These are phyloP conservation scores for Trametes elegans DNA, from an alignment of 768 basidiomycete genomes.

Conservation along the genomic window DNA sequence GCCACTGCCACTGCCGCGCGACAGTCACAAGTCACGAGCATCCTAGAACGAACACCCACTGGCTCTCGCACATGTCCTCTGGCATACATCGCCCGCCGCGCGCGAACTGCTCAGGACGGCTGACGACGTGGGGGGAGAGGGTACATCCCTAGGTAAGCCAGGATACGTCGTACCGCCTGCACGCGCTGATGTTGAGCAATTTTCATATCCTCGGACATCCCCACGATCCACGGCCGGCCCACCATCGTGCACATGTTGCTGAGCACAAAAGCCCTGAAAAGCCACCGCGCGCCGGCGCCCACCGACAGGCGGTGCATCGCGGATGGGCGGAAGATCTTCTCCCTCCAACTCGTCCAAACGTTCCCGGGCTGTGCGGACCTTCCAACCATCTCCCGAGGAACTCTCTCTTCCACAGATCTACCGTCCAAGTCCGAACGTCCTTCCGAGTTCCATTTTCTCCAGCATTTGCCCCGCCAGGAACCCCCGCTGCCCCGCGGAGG, in stretches of 20 bases:
- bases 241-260: neutral
- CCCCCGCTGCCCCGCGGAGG: neutral
- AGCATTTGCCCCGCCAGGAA: slow-evolving; percentile 4
- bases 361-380: slow-evolving; percentile 5
- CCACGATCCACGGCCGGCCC: neutral
- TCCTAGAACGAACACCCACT: neutral
- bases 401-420: neutral
- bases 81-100: too few species aligned
- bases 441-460: too few species aligned
- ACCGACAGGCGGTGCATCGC: neutral
- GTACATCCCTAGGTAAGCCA: too few species aligned
- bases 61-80: neutral
- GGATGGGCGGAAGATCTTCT: slow-evolving; percentile 7
- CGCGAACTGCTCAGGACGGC: too few species aligned
- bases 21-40: slow-evolving; percentile 1
- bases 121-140: too few species aligned
- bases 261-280: neutral
- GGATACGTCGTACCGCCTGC: neutral
- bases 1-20: neutral
- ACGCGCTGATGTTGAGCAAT: too few species aligned
- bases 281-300: neutral
- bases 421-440: too few species aligned
- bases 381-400: neutral
- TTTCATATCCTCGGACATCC: too few species aligned
- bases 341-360: neutral